Percentiles rank a stretch among this genome's conserved stretches.
These are phyloP conservation scores for Hypoxylon sp. DNA, from an alignment of 2,329 filamentous ascomycete species.

Conservation along the genomic window DNA sequence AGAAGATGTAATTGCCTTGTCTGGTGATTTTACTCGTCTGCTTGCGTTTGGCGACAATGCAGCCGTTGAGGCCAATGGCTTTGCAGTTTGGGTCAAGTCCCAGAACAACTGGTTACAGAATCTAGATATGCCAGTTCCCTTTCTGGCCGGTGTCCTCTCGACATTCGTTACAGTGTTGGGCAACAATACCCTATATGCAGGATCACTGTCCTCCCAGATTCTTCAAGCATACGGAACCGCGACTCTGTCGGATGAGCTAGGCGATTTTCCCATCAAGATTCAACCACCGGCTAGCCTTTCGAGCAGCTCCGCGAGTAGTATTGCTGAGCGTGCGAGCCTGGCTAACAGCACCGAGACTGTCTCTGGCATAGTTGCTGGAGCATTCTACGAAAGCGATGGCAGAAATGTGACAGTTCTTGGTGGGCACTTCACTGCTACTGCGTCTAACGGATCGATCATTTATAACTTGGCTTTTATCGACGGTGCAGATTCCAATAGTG, in stretches of 20 bases:
- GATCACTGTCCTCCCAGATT: slow-evolving; percentile 82
- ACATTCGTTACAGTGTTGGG: slow-evolving; percentile 73
- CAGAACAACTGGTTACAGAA: slow-evolving; percentile 89
- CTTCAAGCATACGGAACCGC: slow-evolving; percentile 79
- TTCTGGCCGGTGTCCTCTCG: slow-evolving; percentile 78
- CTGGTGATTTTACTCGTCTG: slow-evolving; percentile 81
- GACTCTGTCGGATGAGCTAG: slow-evolving; percentile 68
- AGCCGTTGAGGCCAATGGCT: slow-evolving; percentile 74
- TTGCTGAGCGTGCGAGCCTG: slow-evolving; percentile 61
- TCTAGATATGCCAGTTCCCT: slow-evolving; percentile 71
- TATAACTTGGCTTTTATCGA: slow-evolving; percentile 88
- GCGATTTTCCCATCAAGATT: slow-evolving; percentile 69
- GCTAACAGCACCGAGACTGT: slow-evolving; percentile 55
- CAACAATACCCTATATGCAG: slow-evolving; percentile 78
- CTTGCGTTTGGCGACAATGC: slow-evolving; percentile 73
- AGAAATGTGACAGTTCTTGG: slow-evolving; percentile 89
- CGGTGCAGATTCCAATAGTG: slow-evolving; percentile 71
- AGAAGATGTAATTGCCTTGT: slow-evolving; percentile 82
- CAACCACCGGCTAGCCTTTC: slow-evolving; percentile 50
- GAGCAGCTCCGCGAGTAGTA: slow-evolving; percentile 51
- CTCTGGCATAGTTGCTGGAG: slow-evolving; percentile 79
- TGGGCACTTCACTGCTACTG: slow-evolving; percentile 82
- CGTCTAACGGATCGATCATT: slow-evolving; percentile 75
- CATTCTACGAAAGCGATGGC: slow-evolving; percentile 77
- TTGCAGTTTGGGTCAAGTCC: slow-evolving; percentile 93